Conservation (phyloP, 2,329 filamentous ascomycete genomes). For the Verticillium klebahnii region DNA sequence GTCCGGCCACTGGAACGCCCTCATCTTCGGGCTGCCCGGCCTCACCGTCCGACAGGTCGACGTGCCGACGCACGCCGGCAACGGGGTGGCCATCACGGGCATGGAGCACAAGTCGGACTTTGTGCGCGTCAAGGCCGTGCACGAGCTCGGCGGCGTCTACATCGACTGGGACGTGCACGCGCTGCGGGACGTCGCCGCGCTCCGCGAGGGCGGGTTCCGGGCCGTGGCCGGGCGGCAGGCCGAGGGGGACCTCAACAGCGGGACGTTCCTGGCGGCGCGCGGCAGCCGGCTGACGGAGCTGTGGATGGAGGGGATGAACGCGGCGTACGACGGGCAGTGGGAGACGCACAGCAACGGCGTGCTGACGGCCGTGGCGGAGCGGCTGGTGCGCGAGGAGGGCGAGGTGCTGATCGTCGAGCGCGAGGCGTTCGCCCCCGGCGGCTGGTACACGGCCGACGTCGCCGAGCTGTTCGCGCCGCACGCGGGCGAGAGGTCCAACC, state of each 20-base stretch:
- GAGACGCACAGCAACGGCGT: conserved; percentile 3
- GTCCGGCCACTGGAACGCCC: conserved; percentile 16
- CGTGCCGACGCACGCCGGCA: conserved; percentile 8
- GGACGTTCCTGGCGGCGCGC: neutral
- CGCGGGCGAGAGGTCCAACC: conserved; percentile 5
- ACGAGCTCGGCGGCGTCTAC: conserved; percentile 16
- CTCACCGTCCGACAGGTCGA: conserved; percentile 10
- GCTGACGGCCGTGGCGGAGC: neutral
- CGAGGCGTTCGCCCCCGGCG: conserved; percentile 16
- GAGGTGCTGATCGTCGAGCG: conserved; percentile 17
- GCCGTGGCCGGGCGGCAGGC: conserved; percentile 1
- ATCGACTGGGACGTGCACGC: conserved; percentile 15
- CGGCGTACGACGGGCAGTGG: neutral
- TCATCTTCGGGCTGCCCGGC: conserved; percentile 15
- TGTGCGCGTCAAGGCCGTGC: conserved; percentile 15
- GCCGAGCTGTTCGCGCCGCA: conserved; percentile 13
- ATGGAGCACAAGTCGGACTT: conserved; percentile 19
- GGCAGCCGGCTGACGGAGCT: neutral
- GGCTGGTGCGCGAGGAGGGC: conserved; percentile 1
- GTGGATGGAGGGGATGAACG: conserved; percentile 2
- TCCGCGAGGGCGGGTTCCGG: conserved; percentile 1
- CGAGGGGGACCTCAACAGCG: conserved; percentile 2
- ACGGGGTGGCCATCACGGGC: conserved; percentile 9
- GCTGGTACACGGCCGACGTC: conserved; percentile 10
- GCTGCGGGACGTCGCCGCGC: neutral